Percentiles rank a stretch among this genome's conserved stretches.
These are phyloP conservation scores for Penicillium waksmanii DNA, from an alignment of 495 filamentous ascomycete species.

Conservation along the genomic window DNA sequence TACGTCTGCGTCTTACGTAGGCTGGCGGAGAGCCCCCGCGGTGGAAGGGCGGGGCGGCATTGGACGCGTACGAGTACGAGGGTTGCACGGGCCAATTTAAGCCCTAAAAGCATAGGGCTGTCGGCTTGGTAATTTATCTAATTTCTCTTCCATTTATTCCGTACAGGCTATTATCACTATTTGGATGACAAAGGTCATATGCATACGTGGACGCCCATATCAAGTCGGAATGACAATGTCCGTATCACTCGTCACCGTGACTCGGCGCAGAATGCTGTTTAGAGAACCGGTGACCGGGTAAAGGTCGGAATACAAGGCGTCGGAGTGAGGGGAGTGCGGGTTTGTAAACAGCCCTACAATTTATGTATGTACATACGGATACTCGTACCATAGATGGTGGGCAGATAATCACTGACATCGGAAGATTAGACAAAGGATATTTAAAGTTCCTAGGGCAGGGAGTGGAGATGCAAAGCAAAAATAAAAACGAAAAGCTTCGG, in stretches of 20 bases:
- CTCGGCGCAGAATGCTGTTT: background rate
- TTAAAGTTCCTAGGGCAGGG: slow-evolving; percentile 9
- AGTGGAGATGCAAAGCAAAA: slow-evolving; percentile 2
- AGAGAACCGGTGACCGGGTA: background rate
- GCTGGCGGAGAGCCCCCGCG: slow-evolving; percentile 24
- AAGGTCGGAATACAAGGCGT: background rate
- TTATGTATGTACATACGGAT: background rate
- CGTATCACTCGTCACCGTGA: background rate
- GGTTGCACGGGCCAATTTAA: slow-evolving; percentile 16
- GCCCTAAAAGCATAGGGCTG: slow-evolving; percentile 8
- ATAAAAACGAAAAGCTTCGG: slow-evolving; percentile 2
- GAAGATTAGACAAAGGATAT: slow-evolving; percentile 3
- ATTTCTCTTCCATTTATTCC: background rate
- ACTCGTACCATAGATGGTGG: background rate
- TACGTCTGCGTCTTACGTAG: slow-evolving; percentile 28
- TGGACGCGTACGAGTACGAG: slow-evolving; percentile 36
- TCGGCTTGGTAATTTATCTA: background rate
- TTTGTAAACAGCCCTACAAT: background rate
- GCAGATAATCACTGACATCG: slow-evolving; percentile 4
- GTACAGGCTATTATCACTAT: background rate
- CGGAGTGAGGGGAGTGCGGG: background rate
- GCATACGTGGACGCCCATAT: background rate
- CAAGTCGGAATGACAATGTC: background rate
- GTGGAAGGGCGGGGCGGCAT: slow-evolving; percentile 29
- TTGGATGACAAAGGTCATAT: background rate